Evolutionary conservation across 805 yeast genomes (phyloP), one percentile per base, ranked within the genome.

Genomic region (Pachysolen tannophilus): DNA sequence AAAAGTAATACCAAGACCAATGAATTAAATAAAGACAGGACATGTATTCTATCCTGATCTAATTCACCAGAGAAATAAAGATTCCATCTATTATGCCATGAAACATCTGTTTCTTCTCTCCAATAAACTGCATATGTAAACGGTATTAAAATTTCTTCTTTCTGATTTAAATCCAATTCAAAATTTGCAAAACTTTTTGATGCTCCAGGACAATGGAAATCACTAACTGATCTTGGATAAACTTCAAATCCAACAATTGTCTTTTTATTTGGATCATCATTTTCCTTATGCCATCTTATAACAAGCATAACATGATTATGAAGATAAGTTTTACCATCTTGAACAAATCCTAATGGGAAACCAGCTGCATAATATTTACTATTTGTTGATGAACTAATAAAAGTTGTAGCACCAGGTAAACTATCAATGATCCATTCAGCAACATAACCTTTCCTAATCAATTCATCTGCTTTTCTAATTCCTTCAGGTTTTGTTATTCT

Each of bases 201-300:
- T 4, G 82, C 77, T 9, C 87, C 88, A 2, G 94, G 94, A 54
- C 95, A 86, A 33, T 57, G 67, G 52, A 56, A 69, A 53, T 68
- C 75, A 28, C 69, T 61, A 9, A 82, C 88, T 35, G 92, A 81
- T 52, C 75, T 79, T 8, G 95, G 95, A 51, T 86, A 86, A 10
- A 85, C 83, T 58, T 86, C 96, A 46, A 87, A 82, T 0, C 95
- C 96, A 14, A 86, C 94, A 46, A 86, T 83, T 3, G 83, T 66
- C 43, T 68, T 63, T 33, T 59, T 55, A 13, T 42, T 42, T 7
- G 53, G 49, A 33, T 52, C 55, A 21, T 63, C 58, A 50, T 63
- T 55, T 40, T 69, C 63, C 33, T 61, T 60, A 45, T 84, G 81
- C 58, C 75, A 82, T 48, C 95, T 68, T 28, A 86, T 67, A 10